These are phyloP conservation scores for Ogataea siamensis DNA, from an alignment of 805 yeast species.

Conservation along the genomic window DNA sequence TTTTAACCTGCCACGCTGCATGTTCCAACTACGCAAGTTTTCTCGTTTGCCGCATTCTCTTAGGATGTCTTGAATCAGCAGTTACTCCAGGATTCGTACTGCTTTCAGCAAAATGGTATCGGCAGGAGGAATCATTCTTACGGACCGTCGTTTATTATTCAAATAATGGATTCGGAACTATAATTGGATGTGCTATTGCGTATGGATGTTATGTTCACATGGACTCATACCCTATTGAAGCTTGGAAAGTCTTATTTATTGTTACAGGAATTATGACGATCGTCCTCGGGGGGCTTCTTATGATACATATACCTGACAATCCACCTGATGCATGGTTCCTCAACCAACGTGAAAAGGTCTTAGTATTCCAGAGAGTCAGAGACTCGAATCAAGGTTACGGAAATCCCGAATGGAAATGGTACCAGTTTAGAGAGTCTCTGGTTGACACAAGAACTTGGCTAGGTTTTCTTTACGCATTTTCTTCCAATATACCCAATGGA, in stretches of 20 bases:
- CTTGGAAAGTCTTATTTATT: constrained; percentile 63
- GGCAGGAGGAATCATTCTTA: constrained; percentile 29
- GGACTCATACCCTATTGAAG: neutral
- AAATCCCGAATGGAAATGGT: constrained; percentile 28
- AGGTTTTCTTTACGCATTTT: constrained; percentile 18
- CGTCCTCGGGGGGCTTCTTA: constrained; percentile 45
- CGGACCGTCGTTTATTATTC: constrained; percentile 34
- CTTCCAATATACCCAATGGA: constrained; percentile 31
- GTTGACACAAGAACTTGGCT: constrained; percentile 23
- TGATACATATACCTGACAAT: constrained; percentile 52
- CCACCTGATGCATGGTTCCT: constrained; percentile 47
- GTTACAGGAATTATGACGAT: constrained; percentile 60
- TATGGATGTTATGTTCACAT: constrained; percentile 43
- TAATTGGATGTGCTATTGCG: constrained; percentile 52
- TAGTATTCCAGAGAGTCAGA: constrained; percentile 33
- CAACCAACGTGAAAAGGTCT: constrained; percentile 34
- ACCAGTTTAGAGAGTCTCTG: constrained; percentile 24
- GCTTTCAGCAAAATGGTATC: constrained; percentile 39
- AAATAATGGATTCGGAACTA: constrained; percentile 44
- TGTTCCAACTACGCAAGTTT: constrained; percentile 44
- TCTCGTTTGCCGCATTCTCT: constrained; percentile 42
- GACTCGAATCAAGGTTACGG: constrained; percentile 26
- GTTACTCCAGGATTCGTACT: constrained; percentile 36
- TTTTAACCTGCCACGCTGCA: constrained; percentile 44
- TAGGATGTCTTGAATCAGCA: constrained; percentile 44